phyloP scores from a whole-genome alignment of 2,329 filamentous ascomycete species.

The Nemania serpens region DNA sequence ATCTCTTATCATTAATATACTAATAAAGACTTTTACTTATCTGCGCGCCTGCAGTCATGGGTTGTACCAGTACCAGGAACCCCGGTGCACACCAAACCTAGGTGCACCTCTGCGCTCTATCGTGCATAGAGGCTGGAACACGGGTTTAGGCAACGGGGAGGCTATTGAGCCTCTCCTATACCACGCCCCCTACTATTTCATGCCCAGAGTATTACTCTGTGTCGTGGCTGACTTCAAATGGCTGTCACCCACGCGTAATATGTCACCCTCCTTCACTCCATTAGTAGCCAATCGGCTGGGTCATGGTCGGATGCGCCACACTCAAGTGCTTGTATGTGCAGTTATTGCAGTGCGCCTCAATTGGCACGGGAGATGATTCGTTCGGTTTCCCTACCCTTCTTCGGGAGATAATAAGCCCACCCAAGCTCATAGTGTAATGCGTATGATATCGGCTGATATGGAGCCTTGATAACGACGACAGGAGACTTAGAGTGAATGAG shows the following conservation, averaged over 20 bases:
- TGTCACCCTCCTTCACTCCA: neutral
- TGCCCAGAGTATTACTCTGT: neutral
- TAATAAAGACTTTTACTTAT: neutral
- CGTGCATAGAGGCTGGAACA: no score
- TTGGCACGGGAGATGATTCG: neutral
- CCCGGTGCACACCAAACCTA: neutral
- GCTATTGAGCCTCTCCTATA: no score
- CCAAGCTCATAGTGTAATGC: neutral
- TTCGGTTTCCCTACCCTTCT: neutral
- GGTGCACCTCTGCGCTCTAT: no score
- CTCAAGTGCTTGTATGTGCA: neutral
- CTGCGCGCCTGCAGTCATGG: neutral
- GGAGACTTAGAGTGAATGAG: neutral
- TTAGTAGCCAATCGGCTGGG: conserved; percentile 4
- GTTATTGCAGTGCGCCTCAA: neutral
- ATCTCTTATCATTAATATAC: no score
- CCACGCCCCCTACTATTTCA: no score
- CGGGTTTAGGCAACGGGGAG: no score
- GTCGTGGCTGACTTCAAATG: neutral
- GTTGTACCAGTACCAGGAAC: neutral
- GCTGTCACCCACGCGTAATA: neutral
- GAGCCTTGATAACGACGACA: neutral
- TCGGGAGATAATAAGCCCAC: neutral
- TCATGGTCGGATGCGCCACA: neutral
- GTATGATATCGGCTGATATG: neutral